These are phyloP conservation scores for Vaccinium vitisidaea DNA, from an alignment of 148 eudicot species.

Conservation along the genomic window DNA sequence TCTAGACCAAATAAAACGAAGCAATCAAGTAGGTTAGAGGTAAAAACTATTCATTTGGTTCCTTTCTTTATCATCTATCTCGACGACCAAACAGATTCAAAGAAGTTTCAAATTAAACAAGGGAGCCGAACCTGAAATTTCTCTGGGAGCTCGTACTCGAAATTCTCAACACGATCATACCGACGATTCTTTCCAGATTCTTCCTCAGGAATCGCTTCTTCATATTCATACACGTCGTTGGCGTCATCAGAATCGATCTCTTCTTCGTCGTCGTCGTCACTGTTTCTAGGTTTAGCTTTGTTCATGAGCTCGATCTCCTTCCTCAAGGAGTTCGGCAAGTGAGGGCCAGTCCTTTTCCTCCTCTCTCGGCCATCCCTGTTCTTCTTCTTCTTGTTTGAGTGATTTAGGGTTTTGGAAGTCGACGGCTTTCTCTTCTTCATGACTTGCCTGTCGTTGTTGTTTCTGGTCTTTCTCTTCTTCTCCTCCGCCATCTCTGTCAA, in stretches of 20 bases:
- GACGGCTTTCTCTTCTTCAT: constrained; percentile 9
- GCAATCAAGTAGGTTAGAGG: no score
- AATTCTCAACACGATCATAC: constrained; percentile 67
- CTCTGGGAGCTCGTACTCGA: constrained; percentile 65
- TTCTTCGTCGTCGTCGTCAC: constrained; percentile 26
- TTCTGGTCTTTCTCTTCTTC: constrained; percentile 31
- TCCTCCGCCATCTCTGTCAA: constrained; percentile 43
- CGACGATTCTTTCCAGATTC: constrained; percentile 61
- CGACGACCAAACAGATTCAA: background rate
- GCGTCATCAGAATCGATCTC: constrained; percentile 42
- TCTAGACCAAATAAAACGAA: no score
- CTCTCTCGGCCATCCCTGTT: constrained; percentile 6
- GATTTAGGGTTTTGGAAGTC: constrained; percentile 13
- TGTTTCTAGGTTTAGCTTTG: background rate
- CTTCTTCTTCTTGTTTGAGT: background rate
- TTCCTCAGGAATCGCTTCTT: constrained; percentile 73
- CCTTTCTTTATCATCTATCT: no score
- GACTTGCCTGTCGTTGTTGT: no score
- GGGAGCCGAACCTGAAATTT: constrained; percentile 52
- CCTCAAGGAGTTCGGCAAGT: constrained; percentile 54
- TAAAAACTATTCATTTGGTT: no score
- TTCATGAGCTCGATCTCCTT: constrained; percentile 50
- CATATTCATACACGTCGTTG: constrained; percentile 62
- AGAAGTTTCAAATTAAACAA: background rate
- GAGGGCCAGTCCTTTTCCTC: constrained; percentile 46